Evolutionary conservation across 2,329 filamentous ascomycete genomes (phyloP).

Genomic region (Pyricularia sp.): DNA sequence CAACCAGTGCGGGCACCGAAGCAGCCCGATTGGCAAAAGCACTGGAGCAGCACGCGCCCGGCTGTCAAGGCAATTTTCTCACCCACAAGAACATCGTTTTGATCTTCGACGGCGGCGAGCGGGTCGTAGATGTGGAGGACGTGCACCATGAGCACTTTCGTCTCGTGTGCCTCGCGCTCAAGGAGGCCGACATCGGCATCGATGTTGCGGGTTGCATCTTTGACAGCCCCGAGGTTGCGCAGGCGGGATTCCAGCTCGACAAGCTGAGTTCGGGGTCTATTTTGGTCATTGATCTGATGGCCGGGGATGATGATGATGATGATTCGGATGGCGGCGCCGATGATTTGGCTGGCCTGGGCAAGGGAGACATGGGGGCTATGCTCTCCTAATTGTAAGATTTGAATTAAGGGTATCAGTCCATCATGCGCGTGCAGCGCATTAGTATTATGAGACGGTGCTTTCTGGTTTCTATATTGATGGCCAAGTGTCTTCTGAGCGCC

Average conservation of each 20-base stretch:
- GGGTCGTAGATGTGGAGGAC: not conserved
- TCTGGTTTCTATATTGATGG: no score
- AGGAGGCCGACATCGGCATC: not conserved
- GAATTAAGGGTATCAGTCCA: not conserved
- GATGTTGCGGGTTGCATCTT: not conserved
- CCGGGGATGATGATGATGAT: not conserved
- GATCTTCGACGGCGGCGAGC: not conserved
- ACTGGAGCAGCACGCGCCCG: not conserved
- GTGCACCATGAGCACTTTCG: not conserved
- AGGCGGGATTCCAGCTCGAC: not conserved
- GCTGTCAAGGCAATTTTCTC: not conserved
- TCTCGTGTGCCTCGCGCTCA: not conserved
- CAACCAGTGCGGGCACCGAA: not conserved
- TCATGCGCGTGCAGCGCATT: not conserved
- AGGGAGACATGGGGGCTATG: not conserved
- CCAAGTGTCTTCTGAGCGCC: no score
- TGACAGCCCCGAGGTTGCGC: not conserved
- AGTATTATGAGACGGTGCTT: no score
- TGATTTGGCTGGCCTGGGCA: not conserved
- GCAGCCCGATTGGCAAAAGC: not conserved
- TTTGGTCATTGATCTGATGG: not conserved
- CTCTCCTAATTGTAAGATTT: not conserved
- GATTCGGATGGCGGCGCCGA: not conserved
- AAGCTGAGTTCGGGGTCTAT: not conserved
- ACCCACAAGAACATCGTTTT: not conserved